Evolutionary conservation across 73 alveolate species (phyloP), one percentile per base, ranked within the genome.

Genomic region (Tetrahymena thermophila): DNA sequence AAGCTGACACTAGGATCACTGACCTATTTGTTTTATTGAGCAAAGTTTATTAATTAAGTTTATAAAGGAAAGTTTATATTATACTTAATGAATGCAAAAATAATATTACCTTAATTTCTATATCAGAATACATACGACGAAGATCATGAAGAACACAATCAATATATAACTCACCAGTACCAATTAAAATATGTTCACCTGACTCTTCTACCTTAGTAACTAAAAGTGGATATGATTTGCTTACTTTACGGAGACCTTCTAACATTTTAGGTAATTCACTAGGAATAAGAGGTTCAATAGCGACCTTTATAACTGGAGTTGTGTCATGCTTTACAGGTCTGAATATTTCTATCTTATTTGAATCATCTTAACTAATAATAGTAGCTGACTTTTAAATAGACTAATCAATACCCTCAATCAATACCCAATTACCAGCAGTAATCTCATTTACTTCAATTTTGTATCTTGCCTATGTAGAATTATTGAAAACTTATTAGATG

Each of bases 221-320:
- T 35, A 95, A 56, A 31, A 95, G 44, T 25, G 99, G 99, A 84
- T 98, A 99, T 93, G 99, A 97, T 95, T 99, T 99, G 95, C 98
- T 96, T 17, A 98, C 96, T 93, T 97, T 97, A 50, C 99, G 96
- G 55, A 99, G 97, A 10, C 99, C 99, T 85, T 99, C 99, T 10
- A 98, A 98, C 99, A 99, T 99, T 97, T 99, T 99, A n/a, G 99
- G 99, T 93, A 99, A 98, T 95, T 99, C 99, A 15, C 99, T 97
- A 35, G 99, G 99, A 96, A 98, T 98, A 34, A 99, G 97, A 19
- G 99, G 99, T 96, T 99, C 99, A 14, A 98, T 97, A 35, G 99
- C 99, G 19, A 99, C 99, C 96, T 99, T 99, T 96, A 99, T 97
- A 11, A 96, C 97, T 1, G 99, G 96, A 94, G 96, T 98, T 43